Evolutionary conservation across 2,329 filamentous ascomycete genomes (phyloP), one percentile per base, ranked within the genome.

Genomic region (Cladosporium sp.): DNA sequence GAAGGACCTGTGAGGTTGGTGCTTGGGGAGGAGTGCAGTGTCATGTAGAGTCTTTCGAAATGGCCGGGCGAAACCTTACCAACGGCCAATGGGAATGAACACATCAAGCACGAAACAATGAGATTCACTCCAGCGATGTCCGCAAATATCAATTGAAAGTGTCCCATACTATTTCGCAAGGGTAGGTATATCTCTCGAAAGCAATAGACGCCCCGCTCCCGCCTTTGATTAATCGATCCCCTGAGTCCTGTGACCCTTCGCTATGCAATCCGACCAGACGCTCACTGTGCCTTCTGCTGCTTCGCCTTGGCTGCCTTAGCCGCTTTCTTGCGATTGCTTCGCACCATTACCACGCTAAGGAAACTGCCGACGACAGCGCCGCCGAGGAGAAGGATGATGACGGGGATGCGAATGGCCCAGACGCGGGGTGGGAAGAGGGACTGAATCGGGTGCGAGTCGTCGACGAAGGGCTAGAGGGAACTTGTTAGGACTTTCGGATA

Each of bases 341-440:
- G 84, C 75, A 98, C 97, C 93, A 98, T 98, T 67, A 98, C 92
- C 68, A 95, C 85, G 65, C 87, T 86, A 62, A 98, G 80, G 78
- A 98, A 98, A 56, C 89, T 95, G 59, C 93, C 93, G 56, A 98
- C 92, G 55, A 98, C 90, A 55, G 93, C 90, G 56, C 86, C 91
- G 59, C 86, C 91, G 61, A 98, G 79, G 43, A 98, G 84, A 58
- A 96, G 86, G 62, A 98, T 84, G 70, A 98, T 95, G 64, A 98
- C 92, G 63, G 93, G 93, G 67, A 98, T 93, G 71, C 93, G 91
- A 70, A 98, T 95, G 56, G 93, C 93, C 93, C 93, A 98, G 70
- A 95, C 91, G 70, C 93, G 91, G 43, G 92, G 92, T 57, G 89
- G 93, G 77, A 98, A 98, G 76, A 97, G 80, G 70, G 86, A 86